Evolutionary conservation across 345 rosid species (phyloP).

Genomic region (Corchorus capsularis): DNA sequence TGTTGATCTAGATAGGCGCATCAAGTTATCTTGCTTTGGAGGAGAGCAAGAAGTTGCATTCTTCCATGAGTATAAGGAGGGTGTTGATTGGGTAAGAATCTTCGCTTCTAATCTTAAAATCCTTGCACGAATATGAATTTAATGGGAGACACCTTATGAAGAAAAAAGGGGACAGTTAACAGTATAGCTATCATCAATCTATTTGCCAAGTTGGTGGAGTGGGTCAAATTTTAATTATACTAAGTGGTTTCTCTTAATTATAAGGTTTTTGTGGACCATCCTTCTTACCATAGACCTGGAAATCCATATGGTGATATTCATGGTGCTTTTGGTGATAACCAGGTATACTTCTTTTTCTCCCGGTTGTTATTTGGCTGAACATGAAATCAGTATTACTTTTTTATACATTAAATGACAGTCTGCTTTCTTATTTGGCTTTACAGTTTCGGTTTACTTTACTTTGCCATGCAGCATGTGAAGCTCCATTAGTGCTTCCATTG

Average conservation of each 20-base stretch:
- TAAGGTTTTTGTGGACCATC: slow-evolving; percentile 91
- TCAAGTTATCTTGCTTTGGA: slow-evolving; percentile 70
- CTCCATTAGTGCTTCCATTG: slow-evolving; percentile 87
- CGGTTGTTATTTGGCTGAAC: neutral
- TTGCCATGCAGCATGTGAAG: slow-evolving; percentile 97
- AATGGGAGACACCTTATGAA: neutral
- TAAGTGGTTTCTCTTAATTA: slow-evolving; percentile 5
- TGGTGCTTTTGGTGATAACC: slow-evolving; percentile 96
- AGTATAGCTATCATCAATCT: slow-evolving; percentile 1
- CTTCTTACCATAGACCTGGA: slow-evolving; percentile 86
- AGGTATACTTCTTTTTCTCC: slow-evolving; percentile 48
- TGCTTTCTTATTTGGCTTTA: slow-evolving; percentile 37
- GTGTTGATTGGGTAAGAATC: slow-evolving; percentile 90
- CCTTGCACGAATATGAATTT: neutral
- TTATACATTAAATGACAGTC: slow-evolving; percentile 28
- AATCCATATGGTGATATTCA: slow-evolving; percentile 81
- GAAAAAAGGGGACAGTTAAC: neutral
- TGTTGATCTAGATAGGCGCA: slow-evolving; percentile 42
- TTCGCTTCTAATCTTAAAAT: slow-evolving; percentile 2
- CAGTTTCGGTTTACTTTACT: slow-evolving; percentile 96
- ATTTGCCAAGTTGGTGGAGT: neutral
- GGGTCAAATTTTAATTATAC: slow-evolving; percentile 1
- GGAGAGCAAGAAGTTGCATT: slow-evolving; percentile 79
- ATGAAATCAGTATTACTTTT: slow-evolving; percentile 8
- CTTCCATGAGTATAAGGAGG: slow-evolving; percentile 81